Evolutionary conservation across 192 early-diverging fungal genomes (phyloP).

Genomic region (Coemansia sp.): DNA sequence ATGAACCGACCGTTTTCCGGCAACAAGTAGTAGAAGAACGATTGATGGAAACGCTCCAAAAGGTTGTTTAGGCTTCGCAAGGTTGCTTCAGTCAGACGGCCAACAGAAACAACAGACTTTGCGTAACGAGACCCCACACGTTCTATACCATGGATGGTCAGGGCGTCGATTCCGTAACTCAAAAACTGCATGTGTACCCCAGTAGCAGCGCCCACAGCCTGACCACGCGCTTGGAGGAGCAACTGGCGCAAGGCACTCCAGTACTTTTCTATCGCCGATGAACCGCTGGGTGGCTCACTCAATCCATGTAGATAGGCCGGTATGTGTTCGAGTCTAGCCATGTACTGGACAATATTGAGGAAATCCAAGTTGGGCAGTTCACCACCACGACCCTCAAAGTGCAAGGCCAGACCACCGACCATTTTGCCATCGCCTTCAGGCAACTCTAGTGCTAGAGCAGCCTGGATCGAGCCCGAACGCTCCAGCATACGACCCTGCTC

Average conservation of each 20-base stretch:
- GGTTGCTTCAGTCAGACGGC: constrained; percentile 72
- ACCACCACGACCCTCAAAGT: constrained; percentile 85
- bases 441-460: constrained; percentile 84
- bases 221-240: constrained; percentile 32
- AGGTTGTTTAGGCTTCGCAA: constrained; percentile 86
- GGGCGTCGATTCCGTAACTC: constrained; percentile 74
- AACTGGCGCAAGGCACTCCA: constrained; percentile 21
- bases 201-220: constrained; percentile 36
- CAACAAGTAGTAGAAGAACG: constrained; percentile 96
- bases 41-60: constrained; percentile 91
- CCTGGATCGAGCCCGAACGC: constrained; percentile 79
- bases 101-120: constrained; percentile 14
- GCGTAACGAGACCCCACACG: background rate
- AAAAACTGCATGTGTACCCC: constrained; percentile 44
- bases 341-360: constrained; percentile 68
- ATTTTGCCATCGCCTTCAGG: constrained; percentile 54
- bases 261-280: constrained; percentile 14
- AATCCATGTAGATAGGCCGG: constrained; percentile 48
- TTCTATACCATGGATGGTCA: constrained; percentile 54
- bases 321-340: constrained; percentile 50
- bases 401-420: constrained; percentile 63
- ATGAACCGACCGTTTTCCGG: constrained; percentile 73
- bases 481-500: constrained; percentile 18
- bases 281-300: constrained; percentile 9
- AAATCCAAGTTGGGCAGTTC: constrained; percentile 91